Evolutionary conservation across 129 eudicot species (phyloP).

Genomic region (Chrysanthemum makinoi): DNA sequence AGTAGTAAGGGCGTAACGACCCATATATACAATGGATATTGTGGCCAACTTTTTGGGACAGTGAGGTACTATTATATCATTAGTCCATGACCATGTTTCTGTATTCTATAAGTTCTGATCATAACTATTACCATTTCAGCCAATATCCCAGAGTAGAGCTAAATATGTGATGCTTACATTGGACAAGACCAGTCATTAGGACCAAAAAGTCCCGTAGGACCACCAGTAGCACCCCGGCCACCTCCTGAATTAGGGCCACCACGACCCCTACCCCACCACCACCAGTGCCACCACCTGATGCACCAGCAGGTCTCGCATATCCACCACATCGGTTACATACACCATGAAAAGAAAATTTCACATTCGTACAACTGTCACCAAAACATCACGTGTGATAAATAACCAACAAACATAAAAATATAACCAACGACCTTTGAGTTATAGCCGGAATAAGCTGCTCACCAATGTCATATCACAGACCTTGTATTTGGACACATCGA

Average conservation of each 20-base stretch:
- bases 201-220: too few relatives aligned
- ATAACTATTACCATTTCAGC: not conserved
- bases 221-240: too few relatives aligned
- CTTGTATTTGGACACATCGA: not conserved
- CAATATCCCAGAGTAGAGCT: too few relatives aligned
- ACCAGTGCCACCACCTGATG: not conserved
- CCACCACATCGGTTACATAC: too few relatives aligned
- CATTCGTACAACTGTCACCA: constrained; percentile 53
- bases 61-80: too few relatives aligned
- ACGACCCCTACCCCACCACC: constrained; percentile 36
- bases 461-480: not conserved
- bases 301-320: too few relatives aligned
- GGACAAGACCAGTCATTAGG: too few relatives aligned
- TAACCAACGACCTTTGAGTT: not conserved
- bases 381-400: constrained; percentile 12
- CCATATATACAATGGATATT: too few relatives aligned
- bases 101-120: not conserved
- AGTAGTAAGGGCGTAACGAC: too few relatives aligned
- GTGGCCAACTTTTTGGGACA: too few relatives aligned
- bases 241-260: constrained; percentile 46
- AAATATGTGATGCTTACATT: too few relatives aligned
- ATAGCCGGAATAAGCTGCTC: not conserved
- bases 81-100: not conserved
- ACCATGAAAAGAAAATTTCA: too few relatives aligned
- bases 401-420: not conserved